Evolutionary conservation across 768 basidiomycete species (phyloP).

Genomic region (Rhizopogon vinicolor): DNA sequence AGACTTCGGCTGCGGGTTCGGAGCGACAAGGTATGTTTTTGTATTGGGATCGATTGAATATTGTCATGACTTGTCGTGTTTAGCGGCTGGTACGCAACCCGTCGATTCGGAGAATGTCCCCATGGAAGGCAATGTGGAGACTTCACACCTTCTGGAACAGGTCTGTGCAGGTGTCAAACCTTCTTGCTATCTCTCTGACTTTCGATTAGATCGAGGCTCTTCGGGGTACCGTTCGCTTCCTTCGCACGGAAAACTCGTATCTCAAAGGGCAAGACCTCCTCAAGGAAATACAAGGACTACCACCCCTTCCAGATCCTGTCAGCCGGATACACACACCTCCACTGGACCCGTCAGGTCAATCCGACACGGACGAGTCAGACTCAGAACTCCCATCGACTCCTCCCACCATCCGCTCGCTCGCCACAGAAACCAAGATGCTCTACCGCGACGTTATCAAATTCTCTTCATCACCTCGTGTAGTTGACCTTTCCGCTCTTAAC

Average conservation of each 20-base stretch:
- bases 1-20: slow-evolving; percentile 56
- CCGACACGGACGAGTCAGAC: slow-evolving; percentile 63
- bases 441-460: slow-evolving; percentile 88
- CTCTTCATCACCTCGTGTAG: slow-evolving; percentile 77
- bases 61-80: not conserved
- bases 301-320: slow-evolving; percentile 50
- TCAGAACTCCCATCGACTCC: slow-evolving; percentile 42
- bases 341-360: slow-evolving; percentile 56
- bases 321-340: slow-evolving; percentile 58
- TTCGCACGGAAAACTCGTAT: slow-evolving; percentile 91
- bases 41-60: not conserved
- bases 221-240: slow-evolving; percentile 86
- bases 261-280: slow-evolving; percentile 92
- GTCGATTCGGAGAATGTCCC: slow-evolving; percentile 58
- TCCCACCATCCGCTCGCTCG: slow-evolving; percentile 58
- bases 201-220: slow-evolving; percentile 75
- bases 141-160: slow-evolving; percentile 85
- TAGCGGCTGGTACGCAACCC: slow-evolving; percentile 44
- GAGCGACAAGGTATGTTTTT: slow-evolving; percentile 63
- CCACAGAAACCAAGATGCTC: slow-evolving; percentile 79
- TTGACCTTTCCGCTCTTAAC: slow-evolving; percentile 71
- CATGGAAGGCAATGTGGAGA: slow-evolving; percentile 80
- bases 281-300: slow-evolving; percentile 72
- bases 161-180: slow-evolving; percentile 30
- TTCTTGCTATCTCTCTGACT: slow-evolving; percentile 4